Conservation (phyloP, 208 protist species). For the Crithidia brevicula region DNA sequence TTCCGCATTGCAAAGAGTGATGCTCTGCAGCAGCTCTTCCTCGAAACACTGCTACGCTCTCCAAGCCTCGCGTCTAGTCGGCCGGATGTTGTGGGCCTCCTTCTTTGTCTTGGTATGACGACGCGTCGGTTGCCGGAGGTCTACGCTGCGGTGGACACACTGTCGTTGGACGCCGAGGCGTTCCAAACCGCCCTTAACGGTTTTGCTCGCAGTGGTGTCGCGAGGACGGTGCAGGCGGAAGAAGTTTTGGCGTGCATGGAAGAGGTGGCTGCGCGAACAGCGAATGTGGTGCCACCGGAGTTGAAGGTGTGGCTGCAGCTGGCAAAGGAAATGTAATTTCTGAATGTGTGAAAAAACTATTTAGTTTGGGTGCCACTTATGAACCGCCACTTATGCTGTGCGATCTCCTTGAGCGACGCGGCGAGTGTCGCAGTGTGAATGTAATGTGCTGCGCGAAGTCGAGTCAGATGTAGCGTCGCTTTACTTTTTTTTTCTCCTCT, state of each 20-base stretch:
- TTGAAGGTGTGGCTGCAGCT: conserved; percentile 71
- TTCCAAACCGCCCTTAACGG: conserved; percentile 46
- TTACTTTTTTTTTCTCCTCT: conserved; percentile 13
- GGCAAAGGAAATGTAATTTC: conserved; percentile 19
- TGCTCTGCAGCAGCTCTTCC: conserved; percentile 23
- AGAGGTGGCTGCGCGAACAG: conserved; percentile 33
- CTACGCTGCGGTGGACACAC: conserved; percentile 17
- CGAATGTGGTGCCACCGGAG: conserved; percentile 42
- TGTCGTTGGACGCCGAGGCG: conserved; percentile 28
- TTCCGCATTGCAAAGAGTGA: not conserved
- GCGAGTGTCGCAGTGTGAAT: too few species aligned
- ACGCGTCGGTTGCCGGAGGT: conserved; percentile 19
- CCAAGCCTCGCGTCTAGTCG: not conserved
- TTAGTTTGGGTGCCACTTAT: not conserved
- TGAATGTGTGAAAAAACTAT: not conserved
- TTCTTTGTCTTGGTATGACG: conserved; percentile 16
- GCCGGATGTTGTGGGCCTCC: conserved; percentile 20
- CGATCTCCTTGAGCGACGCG: too few species aligned
- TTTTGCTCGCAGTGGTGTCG: conserved; percentile 34
- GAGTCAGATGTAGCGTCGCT: too few species aligned
- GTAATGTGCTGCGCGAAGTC: too few species aligned
- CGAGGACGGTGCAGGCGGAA: conserved; percentile 31
- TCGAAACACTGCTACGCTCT: conserved; percentile 10
- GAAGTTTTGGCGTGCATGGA: conserved; percentile 51
- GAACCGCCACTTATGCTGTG: too few species aligned